phyloP scores from a whole-genome alignment of 2,329 filamentous ascomycete genomes.

The Pestalotiopsis sp. region DNA sequence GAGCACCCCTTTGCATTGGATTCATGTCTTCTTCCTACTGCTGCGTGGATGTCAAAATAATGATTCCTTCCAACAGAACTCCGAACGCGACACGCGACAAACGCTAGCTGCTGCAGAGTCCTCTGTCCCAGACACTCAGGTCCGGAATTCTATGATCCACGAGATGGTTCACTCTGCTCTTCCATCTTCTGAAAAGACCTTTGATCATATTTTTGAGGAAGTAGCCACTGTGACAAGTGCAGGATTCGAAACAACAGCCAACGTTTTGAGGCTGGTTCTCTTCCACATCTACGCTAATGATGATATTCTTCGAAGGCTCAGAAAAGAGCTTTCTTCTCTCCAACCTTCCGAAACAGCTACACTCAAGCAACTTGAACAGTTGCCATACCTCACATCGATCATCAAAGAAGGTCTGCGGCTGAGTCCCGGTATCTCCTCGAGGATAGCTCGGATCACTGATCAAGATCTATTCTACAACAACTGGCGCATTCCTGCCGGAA shows the following conservation, averaged over 20 bases:
- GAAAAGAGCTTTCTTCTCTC: background rate
- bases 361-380: constrained; percentile 20
- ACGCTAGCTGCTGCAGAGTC: background rate
- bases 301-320: background rate
- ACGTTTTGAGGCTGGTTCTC: background rate
- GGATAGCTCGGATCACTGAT: constrained; percentile 43
- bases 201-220: background rate
- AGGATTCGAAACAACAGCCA: constrained; percentile 1
- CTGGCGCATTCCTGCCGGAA: constrained; percentile 30
- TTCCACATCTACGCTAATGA: background rate
- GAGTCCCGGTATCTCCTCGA: constrained; percentile 42
- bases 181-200: background rate
- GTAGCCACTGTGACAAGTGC: background rate
- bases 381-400: constrained; percentile 45
- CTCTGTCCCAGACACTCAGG: background rate
- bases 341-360: background rate
- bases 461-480: constrained; percentile 25
- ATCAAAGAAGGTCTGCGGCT: constrained; percentile 50
- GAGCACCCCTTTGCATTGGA: background rate
- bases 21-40: background rate
- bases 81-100: background rate
- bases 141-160: background rate
- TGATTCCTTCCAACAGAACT: background rate
- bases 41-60: background rate
- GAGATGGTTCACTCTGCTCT: background rate